These are phyloP conservation scores for Onygena corvina DNA, from an alignment of 2,329 filamentous ascomycete species.

Conservation along the genomic window DNA sequence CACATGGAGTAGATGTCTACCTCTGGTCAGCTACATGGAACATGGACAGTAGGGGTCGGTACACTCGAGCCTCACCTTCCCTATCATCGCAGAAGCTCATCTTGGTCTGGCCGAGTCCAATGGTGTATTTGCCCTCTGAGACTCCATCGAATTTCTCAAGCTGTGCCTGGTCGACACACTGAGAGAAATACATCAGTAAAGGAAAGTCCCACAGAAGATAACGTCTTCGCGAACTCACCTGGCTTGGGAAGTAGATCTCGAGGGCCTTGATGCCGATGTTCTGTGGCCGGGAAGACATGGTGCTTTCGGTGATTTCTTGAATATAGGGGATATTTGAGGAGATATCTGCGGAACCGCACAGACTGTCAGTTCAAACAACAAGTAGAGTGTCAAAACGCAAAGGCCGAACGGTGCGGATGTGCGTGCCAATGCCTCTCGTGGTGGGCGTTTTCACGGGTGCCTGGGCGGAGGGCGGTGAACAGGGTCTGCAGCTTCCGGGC, in stretches of 20 bases:
- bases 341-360: background rate
- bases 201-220: background rate
- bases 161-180: slow-evolving; percentile 76
- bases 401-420: too few relatives aligned
- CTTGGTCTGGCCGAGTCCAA: slow-evolving; percentile 79
- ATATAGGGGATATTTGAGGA: background rate
- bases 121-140: slow-evolving; percentile 73
- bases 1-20: slow-evolving; percentile 78
- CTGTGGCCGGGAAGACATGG: slow-evolving; percentile 64
- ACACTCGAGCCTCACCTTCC: slow-evolving; percentile 70
- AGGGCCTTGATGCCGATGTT: slow-evolving; percentile 91
- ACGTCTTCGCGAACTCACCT: slow-evolving; percentile 60
- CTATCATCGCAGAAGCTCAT: slow-evolving; percentile 88
- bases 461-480: too few relatives aligned
- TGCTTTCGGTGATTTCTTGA: slow-evolving; percentile 15
- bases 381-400: too few relatives aligned
- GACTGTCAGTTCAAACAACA: background rate
- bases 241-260: slow-evolving; percentile 75
- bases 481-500: too few relatives aligned
- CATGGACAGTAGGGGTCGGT: too few relatives aligned
- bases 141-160: slow-evolving; percentile 81
- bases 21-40: background rate
- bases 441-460: too few relatives aligned
- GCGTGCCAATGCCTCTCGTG: too few relatives aligned
- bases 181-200: slow-evolving; percentile 14